Evolutionary conservation across 805 yeast genomes (phyloP).

Genomic region (Saccharomycopsis javanensis): DNA sequence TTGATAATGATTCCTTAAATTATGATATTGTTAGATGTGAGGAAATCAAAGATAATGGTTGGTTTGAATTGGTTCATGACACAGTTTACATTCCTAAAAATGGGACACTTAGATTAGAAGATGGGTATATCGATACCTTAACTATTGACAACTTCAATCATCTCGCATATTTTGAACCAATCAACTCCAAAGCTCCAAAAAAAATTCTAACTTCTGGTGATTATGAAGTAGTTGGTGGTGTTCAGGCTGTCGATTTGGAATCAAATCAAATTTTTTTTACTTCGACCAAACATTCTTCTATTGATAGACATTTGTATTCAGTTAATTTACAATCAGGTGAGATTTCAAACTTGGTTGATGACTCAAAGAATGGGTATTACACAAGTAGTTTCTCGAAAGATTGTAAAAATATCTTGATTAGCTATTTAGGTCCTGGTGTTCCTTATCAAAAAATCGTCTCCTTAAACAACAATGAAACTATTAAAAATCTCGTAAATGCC

Average conservation of each 20-base stretch:
- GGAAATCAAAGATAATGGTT: conserved; percentile 34
- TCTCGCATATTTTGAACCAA: conserved; percentile 75
- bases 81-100: conserved; percentile 50
- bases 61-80: conserved; percentile 72
- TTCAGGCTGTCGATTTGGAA: conserved; percentile 48
- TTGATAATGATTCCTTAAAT: conserved; percentile 34
- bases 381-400: conserved; percentile 72
- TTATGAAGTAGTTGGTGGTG: conserved; percentile 86
- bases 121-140: conserved; percentile 77
- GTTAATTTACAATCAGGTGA: conserved; percentile 44
- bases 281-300: conserved; percentile 68
- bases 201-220: conserved; percentile 58
- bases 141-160: conserved; percentile 58
- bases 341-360: conserved; percentile 37
- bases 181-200: conserved; percentile 42
- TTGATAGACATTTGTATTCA: conserved; percentile 75
- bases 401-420: conserved; percentile 56
- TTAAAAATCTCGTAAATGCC: conserved; percentile 3
- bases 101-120: conserved; percentile 31
- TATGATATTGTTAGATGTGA: conserved; percentile 40
- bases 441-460: conserved; percentile 72
- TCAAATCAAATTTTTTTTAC: conserved; percentile 46
- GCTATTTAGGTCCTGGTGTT: conserved; percentile 68
- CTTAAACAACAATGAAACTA: conserved; percentile 27
- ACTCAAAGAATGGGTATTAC: conserved; percentile 53